Evolutionary conservation across 257 asterid species (phyloP), one percentile per base, ranked within the genome.

Genomic region (Solanum ossicruentum): DNA sequence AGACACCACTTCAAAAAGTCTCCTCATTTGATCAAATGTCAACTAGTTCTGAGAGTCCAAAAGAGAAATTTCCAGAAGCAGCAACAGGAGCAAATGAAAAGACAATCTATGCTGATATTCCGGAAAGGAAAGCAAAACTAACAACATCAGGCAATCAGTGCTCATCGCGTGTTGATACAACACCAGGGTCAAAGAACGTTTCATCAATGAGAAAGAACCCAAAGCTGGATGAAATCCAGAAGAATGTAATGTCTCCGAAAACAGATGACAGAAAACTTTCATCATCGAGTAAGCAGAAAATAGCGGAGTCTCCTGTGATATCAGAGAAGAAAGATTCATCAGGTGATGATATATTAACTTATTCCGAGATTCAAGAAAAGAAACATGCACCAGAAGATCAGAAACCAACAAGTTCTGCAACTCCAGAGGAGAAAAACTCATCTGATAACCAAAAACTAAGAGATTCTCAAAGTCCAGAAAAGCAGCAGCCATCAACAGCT

Each of bases 1-100:
- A 88, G 84, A 91, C 92, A 67, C 95, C 94, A 13, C 84, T 87
- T 36, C 88, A 84, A 73, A 92, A 81, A 84, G 71, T 55, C 49
- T 57, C 2, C 18, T 78, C 86, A 21, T 41, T 72, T 12, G 92
- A 85, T 71, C 88, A 81, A 83, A 67, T 70, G 60, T 71, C 84
- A 10, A 21, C 63, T 23, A 43, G 77, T 39, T 73, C 84, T 72
- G 86, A 63, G 83, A 89, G 88, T 21, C 90, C 89, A 3, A 89
- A 80, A 85, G 85, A 89, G 85, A 89, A 86, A 69, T 7, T 28
- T n/a, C n/a, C 84, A 2, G 21, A 41, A 51, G 17, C 63, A 57
- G n/a, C 18, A 72, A 8, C 56, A 61, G 26, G 21, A 78, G 86
- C 75, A 32, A 61, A 71, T 3, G 88, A 86, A 54, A 36, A 57